Conservation (phyloP, 129 eudicot genomes). For the Ambrosia artemisiifolia region DNA sequence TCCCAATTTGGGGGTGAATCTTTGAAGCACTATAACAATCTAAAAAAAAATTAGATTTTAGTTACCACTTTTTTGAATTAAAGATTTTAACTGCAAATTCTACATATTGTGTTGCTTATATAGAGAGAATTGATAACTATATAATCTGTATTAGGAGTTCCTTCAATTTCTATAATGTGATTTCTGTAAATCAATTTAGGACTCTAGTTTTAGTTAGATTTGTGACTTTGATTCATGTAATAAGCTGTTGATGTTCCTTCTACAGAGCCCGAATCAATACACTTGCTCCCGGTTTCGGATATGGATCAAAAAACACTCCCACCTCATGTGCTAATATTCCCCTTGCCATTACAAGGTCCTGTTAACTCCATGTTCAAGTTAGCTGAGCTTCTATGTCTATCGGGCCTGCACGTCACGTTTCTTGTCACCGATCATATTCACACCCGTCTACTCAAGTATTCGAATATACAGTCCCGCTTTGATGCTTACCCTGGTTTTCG, state of each 20-base stretch:
- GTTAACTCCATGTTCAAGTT: conserved; percentile 65
- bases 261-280: conserved; percentile 4
- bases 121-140: background rate
- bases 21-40: background rate
- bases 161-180: background rate
- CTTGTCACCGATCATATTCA: conserved; percentile 49
- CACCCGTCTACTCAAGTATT: conserved; percentile 44
- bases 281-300: background rate
- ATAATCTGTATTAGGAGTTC: background rate
- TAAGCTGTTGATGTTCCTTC: conserved; percentile 3
- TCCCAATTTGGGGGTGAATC: background rate
- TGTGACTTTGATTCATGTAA: background rate
- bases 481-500: conserved; percentile 34
- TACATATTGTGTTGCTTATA: background rate
- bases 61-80: background rate
- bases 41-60: background rate
- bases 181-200: background rate
- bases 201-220: background rate
- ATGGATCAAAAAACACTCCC: conserved; percentile 31
- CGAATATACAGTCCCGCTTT: conserved; percentile 46
- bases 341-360: conserved; percentile 68
- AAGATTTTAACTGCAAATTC: background rate
- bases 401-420: conserved; percentile 60
- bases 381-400: conserved; percentile 59
- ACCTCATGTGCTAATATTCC: conserved; percentile 68